These are phyloP conservation scores for Penicillium sp. DNA, from an alignment of 2,329 filamentous ascomycete species.

Conservation along the genomic window DNA sequence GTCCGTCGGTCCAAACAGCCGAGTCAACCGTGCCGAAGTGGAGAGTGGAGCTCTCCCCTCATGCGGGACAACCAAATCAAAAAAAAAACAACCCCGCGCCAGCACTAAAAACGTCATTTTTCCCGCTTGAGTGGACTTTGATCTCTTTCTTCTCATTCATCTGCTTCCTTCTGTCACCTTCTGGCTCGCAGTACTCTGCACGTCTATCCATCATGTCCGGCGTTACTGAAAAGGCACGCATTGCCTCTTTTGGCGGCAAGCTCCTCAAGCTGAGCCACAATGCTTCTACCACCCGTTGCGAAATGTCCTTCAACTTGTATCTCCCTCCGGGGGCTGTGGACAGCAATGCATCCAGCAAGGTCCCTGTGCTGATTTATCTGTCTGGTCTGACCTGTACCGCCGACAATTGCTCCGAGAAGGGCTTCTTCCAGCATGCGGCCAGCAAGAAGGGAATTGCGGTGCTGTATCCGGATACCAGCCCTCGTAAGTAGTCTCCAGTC, in stretches of 20 bases:
- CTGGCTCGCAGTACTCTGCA: no score
- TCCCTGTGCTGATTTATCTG: constrained; percentile 86
- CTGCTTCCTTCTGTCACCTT: background rate
- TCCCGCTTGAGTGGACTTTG: no score
- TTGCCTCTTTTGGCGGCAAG: constrained; percentile 87
- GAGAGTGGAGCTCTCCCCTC: constrained; percentile 23
- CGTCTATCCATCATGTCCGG: constrained; percentile 51
- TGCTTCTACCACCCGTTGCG: constrained; percentile 69
- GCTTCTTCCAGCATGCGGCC: constrained; percentile 85
- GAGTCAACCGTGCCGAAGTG: background rate
- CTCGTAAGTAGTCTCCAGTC: constrained; percentile 51
- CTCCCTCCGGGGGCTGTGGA: constrained; percentile 66
- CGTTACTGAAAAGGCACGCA: constrained; percentile 83
- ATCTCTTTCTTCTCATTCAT: constrained; percentile 7
- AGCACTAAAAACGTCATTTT: constrained; percentile 7
- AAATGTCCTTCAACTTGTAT: constrained; percentile 91
- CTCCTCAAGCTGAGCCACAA: constrained; percentile 89
- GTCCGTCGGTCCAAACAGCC: constrained; percentile 4
- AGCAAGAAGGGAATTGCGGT: constrained; percentile 79
- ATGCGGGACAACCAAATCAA: constrained; percentile 15
- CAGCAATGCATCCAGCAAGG: constrained; percentile 56
- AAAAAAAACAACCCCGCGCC: constrained; percentile 8
- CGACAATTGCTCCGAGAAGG: constrained; percentile 69
- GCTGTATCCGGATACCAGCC: constrained; percentile 91
- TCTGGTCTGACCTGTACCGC: constrained; percentile 92